Percentiles rank a stretch among this genome's conserved stretches.
Evolutionary conservation across 345 rosid genomes (phyloP).

Genomic region (Salix purpurea): DNA sequence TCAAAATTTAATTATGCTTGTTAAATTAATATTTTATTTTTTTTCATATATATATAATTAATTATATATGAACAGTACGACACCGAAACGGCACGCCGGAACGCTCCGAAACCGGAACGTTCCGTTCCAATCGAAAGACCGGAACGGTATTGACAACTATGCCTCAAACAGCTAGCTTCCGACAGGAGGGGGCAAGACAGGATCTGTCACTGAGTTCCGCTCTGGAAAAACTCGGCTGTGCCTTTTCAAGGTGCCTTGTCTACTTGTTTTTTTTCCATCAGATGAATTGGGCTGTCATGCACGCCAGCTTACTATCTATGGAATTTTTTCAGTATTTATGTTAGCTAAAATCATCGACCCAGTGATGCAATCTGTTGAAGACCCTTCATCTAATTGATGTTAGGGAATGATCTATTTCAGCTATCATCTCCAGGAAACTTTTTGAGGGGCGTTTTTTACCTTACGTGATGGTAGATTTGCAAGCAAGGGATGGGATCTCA

Average conservation of each 20-base stretch:
- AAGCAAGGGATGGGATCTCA: not conserved
- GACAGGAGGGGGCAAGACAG: constrained; percentile 89
- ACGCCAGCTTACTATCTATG: not conserved
- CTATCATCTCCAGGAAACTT: not conserved
- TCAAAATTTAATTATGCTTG: no score
- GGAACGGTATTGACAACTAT: no score
- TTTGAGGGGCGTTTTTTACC: not conserved
- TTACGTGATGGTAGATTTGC: not conserved
- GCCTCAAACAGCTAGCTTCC: constrained; percentile 16
- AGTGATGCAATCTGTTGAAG: not conserved
- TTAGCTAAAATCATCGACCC: not conserved
- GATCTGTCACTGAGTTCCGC: constrained; percentile 93
- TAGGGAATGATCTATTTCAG: constrained; percentile 45
- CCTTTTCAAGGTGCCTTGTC: not conserved
- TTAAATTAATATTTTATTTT: no score
- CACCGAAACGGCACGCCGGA: no score
- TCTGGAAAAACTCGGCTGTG: constrained; percentile 92
- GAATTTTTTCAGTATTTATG: not conserved
- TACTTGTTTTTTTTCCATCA: not conserved
- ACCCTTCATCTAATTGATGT: constrained; percentile 38
- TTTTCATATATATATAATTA: no score
- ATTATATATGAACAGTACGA: no score
- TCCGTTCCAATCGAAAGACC: no score
- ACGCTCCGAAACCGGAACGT: no score
- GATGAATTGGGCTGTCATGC: not conserved